These are phyloP conservation scores for Phytopythium oedochilum DNA, from an alignment of 352 stramenopile species.

Conservation along the genomic window DNA sequence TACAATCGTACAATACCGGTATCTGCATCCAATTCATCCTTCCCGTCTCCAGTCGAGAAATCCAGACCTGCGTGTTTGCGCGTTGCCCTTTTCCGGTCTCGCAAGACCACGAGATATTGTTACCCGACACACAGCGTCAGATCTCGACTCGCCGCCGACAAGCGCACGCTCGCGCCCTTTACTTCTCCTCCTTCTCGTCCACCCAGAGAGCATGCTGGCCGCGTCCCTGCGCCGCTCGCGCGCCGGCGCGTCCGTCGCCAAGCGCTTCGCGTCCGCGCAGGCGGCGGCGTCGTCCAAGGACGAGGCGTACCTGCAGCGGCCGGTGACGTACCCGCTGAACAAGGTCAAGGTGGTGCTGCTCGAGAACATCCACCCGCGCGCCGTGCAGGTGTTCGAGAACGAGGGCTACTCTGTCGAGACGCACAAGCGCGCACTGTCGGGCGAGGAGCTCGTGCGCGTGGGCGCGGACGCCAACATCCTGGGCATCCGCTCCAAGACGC, in stretches of 20 bases:
- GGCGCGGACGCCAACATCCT: constrained; percentile 74
- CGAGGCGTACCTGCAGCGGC: constrained; percentile 49
- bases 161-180: neutral
- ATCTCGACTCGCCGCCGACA: constrained; percentile 2
- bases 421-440: constrained; percentile 70
- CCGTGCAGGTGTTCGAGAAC: constrained; percentile 69
- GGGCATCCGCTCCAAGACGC: constrained; percentile 80
- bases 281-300: constrained; percentile 17
- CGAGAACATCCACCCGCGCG: constrained; percentile 81
- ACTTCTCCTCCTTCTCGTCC: neutral
- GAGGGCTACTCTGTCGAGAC: constrained; percentile 77
- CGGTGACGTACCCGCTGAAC: constrained; percentile 69
- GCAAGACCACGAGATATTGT: neutral
- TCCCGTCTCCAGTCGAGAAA: no score
- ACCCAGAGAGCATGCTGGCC: constrained; percentile 24
- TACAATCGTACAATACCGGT: no score
- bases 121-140: neutral
- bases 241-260: constrained; percentile 8
- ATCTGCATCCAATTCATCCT: no score
- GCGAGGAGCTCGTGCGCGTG: constrained; percentile 65
- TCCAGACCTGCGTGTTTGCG: constrained; percentile 3
- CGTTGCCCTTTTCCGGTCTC: neutral
- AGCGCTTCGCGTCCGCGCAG: constrained; percentile 33
- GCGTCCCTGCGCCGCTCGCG: constrained; percentile 23
- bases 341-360: constrained; percentile 84